Conservation (phyloP, 2,329 filamentous ascomycete species). For the Diplodia scrobiculata region DNA sequence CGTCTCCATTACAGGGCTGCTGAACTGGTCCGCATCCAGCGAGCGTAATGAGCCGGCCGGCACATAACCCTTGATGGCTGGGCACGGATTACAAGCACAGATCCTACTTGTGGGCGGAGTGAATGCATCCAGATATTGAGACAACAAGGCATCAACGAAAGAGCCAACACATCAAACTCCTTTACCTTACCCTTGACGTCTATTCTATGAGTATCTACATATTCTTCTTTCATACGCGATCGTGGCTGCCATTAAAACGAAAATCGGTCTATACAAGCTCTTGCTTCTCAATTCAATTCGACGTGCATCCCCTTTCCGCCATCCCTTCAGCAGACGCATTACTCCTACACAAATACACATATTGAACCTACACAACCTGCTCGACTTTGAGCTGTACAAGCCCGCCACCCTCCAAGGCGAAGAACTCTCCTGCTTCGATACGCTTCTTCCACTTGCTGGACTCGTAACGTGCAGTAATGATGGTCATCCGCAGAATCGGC, state of each 20-base stretch:
- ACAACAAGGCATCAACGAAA: not conserved
- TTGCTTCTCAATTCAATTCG: not conserved
- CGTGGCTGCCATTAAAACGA: not conserved
- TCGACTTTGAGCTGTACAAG: constrained; percentile 14
- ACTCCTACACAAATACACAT: not conserved
- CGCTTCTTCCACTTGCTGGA: constrained; percentile 76
- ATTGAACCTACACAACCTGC: not conserved
- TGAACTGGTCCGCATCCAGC: not conserved
- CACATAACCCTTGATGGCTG: not conserved
- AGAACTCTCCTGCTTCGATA: constrained; percentile 59
- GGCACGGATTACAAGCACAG: not conserved
- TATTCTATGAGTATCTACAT: not conserved
- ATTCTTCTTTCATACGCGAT: not conserved
- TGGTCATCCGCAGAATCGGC: constrained; percentile 67
- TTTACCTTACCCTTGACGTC: not conserved
- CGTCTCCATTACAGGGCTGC: not conserved
- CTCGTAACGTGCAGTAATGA: constrained; percentile 73
- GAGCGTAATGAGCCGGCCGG: not conserved
- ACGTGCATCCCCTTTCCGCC: not conserved
- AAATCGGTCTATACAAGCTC: not conserved
- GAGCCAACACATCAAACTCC: not conserved
- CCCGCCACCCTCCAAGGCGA: constrained; percentile 36
- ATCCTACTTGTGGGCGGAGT: not conserved
- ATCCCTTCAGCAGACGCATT: not conserved
- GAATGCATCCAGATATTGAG: not conserved